A percentile compares a stretch with the other conserved stretches of the same genome.
phyloP scores from a whole-genome alignment of 179 eudicot genomes.

The Spergularia azorica region DNA sequence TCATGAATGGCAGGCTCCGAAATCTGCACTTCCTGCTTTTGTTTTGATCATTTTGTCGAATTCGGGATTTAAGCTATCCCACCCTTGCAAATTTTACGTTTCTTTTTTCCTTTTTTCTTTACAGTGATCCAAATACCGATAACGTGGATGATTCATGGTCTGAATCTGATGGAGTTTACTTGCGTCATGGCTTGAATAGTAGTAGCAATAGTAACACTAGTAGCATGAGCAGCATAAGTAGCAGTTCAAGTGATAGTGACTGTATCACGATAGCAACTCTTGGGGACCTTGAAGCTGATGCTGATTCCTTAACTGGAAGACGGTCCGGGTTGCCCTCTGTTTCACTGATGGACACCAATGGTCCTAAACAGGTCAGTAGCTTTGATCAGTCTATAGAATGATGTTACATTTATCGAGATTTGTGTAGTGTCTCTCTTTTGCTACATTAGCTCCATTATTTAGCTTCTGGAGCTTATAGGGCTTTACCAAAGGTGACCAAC shows the following conservation, averaged over 20 bases:
- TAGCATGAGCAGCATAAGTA: slow-evolving; percentile 80
- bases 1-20: not conserved
- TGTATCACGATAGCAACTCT: slow-evolving; percentile 53
- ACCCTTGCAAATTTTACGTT: not conserved
- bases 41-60: not conserved
- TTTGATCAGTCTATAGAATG: not conserved
- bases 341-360: slow-evolving; percentile 59
- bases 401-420: not conserved
- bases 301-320: slow-evolving; percentile 81
- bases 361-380: slow-evolving; percentile 58
- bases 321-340: slow-evolving; percentile 74
- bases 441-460: not conserved
- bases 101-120: slow-evolving; percentile 23
- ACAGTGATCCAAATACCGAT: slow-evolving; percentile 64
- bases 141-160: slow-evolving; percentile 64
- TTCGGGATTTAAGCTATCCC: slow-evolving; percentile 6
- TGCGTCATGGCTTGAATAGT: slow-evolving; percentile 59
- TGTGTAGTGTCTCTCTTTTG: slow-evolving; percentile 8
- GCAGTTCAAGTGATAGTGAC: slow-evolving; percentile 93
- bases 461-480: slow-evolving; percentile 11
- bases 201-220: slow-evolving; percentile 93
- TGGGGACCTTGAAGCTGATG: slow-evolving; percentile 97
- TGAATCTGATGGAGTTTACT: slow-evolving; percentile 53
- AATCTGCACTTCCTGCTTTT: not conserved
- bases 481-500: not conserved